phyloP scores from a whole-genome alignment of 2,329 filamentous ascomycete genomes.

The Epicoccum nigrum region DNA sequence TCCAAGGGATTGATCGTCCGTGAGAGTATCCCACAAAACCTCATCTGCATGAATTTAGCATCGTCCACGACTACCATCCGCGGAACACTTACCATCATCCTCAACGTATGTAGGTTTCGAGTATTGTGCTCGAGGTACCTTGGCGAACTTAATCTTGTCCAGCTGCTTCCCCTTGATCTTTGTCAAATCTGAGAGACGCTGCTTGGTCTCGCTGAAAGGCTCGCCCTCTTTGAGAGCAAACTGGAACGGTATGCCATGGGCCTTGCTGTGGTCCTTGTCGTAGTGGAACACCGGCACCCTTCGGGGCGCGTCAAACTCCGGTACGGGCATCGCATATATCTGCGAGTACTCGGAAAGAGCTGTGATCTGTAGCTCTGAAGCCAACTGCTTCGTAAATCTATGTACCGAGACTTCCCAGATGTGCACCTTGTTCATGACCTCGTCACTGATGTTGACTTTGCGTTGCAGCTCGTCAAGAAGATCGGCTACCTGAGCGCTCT shows the following conservation, averaged over 20 bases:
- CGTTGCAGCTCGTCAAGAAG: constrained; percentile 77
- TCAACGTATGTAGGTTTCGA: constrained; percentile 77
- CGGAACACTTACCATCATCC: constrained; percentile 75
- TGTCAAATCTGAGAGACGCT: constrained; percentile 88
- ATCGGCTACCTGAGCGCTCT: constrained; percentile 81
- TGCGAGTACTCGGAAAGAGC: constrained; percentile 85
- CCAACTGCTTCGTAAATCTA: constrained; percentile 82
- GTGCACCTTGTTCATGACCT: constrained; percentile 74
- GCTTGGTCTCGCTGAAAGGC: constrained; percentile 87
- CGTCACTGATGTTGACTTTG: constrained; percentile 79
- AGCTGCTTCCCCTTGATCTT: constrained; percentile 98
- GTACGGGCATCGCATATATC: constrained; percentile 80
- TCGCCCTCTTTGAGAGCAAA: constrained; percentile 88
- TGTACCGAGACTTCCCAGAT: constrained; percentile 83
- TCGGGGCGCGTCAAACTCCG: constrained; percentile 69
- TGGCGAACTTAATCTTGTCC: constrained; percentile 96
- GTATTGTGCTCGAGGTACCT: constrained; percentile 69
- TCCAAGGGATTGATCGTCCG: constrained; percentile 52
- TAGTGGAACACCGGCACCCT: constrained; percentile 89
- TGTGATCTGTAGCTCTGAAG: constrained; percentile 72
- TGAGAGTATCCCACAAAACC: constrained; percentile 52
- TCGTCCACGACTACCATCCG: too few species aligned
- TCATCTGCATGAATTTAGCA: constrained; percentile 48
- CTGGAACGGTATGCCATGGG: constrained; percentile 89
- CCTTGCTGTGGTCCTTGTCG: constrained; percentile 82